Percentiles rank a stretch among this genome's conserved stretches.
Evolutionary conservation across 495 filamentous ascomycete genomes (phyloP).

Genomic region (Tirmania nivea): DNA sequence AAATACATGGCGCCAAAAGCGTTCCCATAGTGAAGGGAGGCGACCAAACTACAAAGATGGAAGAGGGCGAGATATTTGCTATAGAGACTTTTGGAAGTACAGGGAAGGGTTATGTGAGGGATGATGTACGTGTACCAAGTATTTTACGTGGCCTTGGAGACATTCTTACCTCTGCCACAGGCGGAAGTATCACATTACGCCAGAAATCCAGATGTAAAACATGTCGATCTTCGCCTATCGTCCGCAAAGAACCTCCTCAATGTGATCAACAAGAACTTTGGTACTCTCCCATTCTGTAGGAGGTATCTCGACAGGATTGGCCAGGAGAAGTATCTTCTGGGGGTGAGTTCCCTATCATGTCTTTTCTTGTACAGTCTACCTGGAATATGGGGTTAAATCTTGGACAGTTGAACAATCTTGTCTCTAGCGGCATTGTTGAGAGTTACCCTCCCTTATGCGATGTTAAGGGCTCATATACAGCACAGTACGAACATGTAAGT

Average conservation of each 20-base stretch:
- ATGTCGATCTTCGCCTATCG: constrained; percentile 42
- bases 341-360: constrained; percentile 28
- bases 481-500: constrained; percentile 83
- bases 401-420: constrained; percentile 63
- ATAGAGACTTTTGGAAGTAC: constrained; percentile 91
- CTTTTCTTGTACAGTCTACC: neutral
- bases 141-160: neutral
- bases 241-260: constrained; percentile 66
- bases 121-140: constrained; percentile 36
- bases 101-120: constrained; percentile 62
- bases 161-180: constrained; percentile 13
- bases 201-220: constrained; percentile 38
- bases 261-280: constrained; percentile 83
- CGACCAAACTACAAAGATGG: constrained; percentile 63
- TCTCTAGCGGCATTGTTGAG: constrained; percentile 64
- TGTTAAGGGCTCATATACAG: constrained; percentile 86
- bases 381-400: constrained; percentile 4
- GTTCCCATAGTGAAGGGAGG: constrained; percentile 70
- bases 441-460: constrained; percentile 76
- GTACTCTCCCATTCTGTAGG: constrained; percentile 66
- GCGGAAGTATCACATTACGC: constrained; percentile 62
- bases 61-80: constrained; percentile 80
- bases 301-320: constrained; percentile 71
- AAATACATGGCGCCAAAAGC: constrained; percentile 76
- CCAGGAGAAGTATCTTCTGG: constrained; percentile 71